A percentile compares a stretch with the other conserved stretches of the same genome.
These are phyloP conservation scores for Cucumis melo DNA, from an alignment of 306 rosid genomes.

Conservation along the genomic window DNA sequence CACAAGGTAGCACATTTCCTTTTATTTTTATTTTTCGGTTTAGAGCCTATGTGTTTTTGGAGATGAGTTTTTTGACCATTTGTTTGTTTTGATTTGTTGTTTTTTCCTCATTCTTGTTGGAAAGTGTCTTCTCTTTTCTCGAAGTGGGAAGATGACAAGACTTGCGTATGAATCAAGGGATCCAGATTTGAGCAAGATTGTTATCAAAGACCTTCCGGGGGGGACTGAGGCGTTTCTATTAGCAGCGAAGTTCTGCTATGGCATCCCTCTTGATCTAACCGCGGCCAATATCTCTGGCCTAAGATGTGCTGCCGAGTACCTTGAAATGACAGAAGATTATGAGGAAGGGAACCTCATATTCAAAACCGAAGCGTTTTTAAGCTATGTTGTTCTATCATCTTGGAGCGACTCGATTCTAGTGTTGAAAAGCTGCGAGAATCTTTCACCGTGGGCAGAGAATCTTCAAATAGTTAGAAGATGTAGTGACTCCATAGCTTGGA, in stretches of 20 bases:
- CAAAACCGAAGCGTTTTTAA: constrained; percentile 94
- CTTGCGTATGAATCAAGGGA: constrained; percentile 50
- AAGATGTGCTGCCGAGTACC: constrained; percentile 88
- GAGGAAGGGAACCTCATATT: constrained; percentile 97
- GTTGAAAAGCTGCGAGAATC: constrained; percentile 78
- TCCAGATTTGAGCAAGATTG: constrained; percentile 48
- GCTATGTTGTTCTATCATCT: constrained; percentile 89
- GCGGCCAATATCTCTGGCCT: constrained; percentile 91
- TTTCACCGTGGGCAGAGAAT: constrained; percentile 92
- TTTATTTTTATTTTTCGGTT: not conserved
- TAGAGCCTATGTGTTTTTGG: not conserved
- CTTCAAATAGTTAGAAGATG: constrained; percentile 91
- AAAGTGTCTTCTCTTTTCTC: constrained; percentile 74
- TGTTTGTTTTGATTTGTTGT: constrained; percentile 11
- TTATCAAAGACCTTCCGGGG: constrained; percentile 74
- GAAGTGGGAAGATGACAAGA: constrained; percentile 89
- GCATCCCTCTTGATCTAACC: constrained; percentile 76
- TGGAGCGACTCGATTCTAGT: constrained; percentile 95
- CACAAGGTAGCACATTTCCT: constrained; percentile 50
- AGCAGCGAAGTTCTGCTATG: constrained; percentile 87
- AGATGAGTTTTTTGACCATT: not conserved
- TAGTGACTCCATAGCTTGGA: constrained; percentile 97
- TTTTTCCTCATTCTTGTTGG: constrained; percentile 1
- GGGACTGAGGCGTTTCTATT: constrained; percentile 77
- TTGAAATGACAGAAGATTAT: constrained; percentile 92